A percentile compares a stretch with the other conserved stretches of the same genome.
Evolutionary conservation across 192 early-diverging fungal species (phyloP).

Genomic region (Allomyces javanicus): DNA sequence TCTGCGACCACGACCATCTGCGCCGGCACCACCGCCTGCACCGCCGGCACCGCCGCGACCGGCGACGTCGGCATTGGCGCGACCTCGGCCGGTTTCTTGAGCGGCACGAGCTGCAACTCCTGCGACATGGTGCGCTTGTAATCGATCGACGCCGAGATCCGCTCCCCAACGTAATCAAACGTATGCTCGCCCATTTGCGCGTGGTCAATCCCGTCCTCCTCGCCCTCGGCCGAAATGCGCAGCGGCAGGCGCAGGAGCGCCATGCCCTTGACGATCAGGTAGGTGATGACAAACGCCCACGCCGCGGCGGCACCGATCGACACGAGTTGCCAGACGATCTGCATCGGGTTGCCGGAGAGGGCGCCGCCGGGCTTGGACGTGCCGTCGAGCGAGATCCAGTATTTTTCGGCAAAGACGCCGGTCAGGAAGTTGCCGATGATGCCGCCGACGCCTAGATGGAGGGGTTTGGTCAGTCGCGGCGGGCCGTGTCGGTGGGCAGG

Average conservation of each 20-base stretch:
- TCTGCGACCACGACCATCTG: too few species aligned
- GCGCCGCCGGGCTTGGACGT: slow-evolving; percentile 43
- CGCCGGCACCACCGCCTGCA: too few species aligned
- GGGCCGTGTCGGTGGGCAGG: slow-evolving; percentile 14
- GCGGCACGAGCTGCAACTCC: neutral
- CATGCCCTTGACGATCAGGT: slow-evolving; percentile 44
- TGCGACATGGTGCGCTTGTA: neutral
- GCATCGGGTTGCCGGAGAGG: slow-evolving; percentile 65
- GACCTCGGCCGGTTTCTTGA: too few species aligned
- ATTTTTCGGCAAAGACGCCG: slow-evolving; percentile 63
- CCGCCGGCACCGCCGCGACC: too few species aligned
- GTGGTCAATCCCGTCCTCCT: slow-evolving; percentile 52
- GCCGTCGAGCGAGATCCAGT: slow-evolving; percentile 39
- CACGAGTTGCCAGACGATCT: slow-evolving; percentile 54
- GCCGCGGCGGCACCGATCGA: slow-evolving; percentile 45
- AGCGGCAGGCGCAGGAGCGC: slow-evolving; percentile 55
- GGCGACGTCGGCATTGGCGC: too few species aligned
- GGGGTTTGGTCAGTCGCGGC: neutral
- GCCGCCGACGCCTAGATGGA: slow-evolving; percentile 66
- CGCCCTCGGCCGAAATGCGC: slow-evolving; percentile 53
- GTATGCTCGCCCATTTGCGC: slow-evolving; percentile 70
- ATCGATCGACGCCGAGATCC: neutral
- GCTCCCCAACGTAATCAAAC: slow-evolving; percentile 20
- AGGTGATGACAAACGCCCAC: slow-evolving; percentile 62
- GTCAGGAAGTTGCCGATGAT: slow-evolving; percentile 62